phyloP scores from a whole-genome alignment of 2,329 filamentous ascomycete genomes.

The Sporothrix brasiliensis region DNA sequence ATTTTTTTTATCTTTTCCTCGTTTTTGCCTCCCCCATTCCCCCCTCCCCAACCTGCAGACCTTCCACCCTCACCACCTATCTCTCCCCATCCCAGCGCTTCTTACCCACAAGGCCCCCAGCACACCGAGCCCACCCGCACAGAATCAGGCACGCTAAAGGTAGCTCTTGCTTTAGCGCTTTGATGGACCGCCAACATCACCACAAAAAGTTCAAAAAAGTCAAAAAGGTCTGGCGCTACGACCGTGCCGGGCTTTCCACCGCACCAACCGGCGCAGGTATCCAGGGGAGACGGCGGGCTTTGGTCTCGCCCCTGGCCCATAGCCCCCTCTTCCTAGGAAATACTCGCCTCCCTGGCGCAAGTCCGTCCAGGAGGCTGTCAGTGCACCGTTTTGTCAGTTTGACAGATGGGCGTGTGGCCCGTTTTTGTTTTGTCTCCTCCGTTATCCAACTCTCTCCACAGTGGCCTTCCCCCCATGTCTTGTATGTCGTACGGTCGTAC shows the following conservation, averaged over 20 bases:
- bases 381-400: constrained; percentile 6
- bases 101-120: not conserved
- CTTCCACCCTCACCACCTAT: not conserved
- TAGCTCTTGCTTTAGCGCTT: constrained; percentile 24
- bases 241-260: constrained; percentile 24
- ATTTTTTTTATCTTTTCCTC: not conserved
- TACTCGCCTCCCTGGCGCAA: not conserved
- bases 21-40: constrained; percentile 10
- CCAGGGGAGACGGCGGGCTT: constrained; percentile 24
- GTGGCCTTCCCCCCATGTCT: constrained; percentile 12
- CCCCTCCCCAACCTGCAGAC: not conserved
- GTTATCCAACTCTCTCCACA: constrained; percentile 1
- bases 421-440: not conserved
- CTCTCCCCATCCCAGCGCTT: constrained; percentile 7
- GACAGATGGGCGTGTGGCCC: not conserved
- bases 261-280: constrained; percentile 21
- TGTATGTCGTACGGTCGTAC: not conserved
- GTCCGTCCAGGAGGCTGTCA: not conserved
- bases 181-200: not conserved
- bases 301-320: constrained; percentile 24
- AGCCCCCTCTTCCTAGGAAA: not conserved
- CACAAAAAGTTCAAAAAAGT: not conserved
- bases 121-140: constrained; percentile 13
- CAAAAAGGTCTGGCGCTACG: constrained; percentile 25
- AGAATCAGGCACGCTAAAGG: constrained; percentile 18